phyloP scores from a whole-genome alignment of 2,329 filamentous ascomycete genomes.

The Paraconiothyrium brasiliense region DNA sequence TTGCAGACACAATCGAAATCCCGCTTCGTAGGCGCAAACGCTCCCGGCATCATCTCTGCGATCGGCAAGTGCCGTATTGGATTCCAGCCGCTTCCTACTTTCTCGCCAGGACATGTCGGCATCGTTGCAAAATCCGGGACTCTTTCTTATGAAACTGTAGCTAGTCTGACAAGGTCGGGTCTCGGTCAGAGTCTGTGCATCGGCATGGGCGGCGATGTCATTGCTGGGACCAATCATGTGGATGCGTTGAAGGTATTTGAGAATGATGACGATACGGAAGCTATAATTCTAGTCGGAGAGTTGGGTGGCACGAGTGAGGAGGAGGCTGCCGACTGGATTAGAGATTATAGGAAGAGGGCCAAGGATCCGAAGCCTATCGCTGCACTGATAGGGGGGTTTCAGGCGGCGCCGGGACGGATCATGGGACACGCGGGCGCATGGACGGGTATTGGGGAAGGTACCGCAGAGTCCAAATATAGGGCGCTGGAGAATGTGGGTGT shows the following conservation, averaged over 20 bases:
- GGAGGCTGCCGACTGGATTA: conserved; percentile 78
- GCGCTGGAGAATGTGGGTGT: conserved; percentile 73
- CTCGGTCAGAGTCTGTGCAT: conserved; percentile 81
- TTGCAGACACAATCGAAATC: conserved; percentile 76
- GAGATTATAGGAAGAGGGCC: conserved; percentile 67
- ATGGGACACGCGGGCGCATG: conserved; percentile 87
- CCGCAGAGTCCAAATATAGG: conserved; percentile 71
- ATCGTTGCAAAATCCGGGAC: conserved; percentile 85
- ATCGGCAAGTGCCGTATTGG: conserved; percentile 75
- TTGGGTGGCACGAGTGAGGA: conserved; percentile 75
- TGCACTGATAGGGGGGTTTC: conserved; percentile 73
- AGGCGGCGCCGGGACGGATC: conserved; percentile 70
- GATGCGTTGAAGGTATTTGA: conserved; percentile 75
- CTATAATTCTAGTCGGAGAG: conserved; percentile 77
- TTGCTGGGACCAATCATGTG: conserved; percentile 77
- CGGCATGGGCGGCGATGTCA: conserved; percentile 78
- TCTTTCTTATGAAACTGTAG: conserved; percentile 81
- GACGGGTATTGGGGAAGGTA: conserved; percentile 71
- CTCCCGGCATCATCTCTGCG: conserved; percentile 80
- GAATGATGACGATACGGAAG: conserved; percentile 73
- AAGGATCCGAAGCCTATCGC: conserved; percentile 77
- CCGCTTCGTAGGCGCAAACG: conserved; percentile 81
- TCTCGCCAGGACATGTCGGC: conserved; percentile 73
- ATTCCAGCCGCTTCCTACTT: conserved; percentile 80
- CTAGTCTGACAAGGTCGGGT: conserved; percentile 75